Evolutionary conservation across 805 yeast genomes (phyloP), one percentile per base, ranked within the genome.

Genomic region (Pichia californica): DNA sequence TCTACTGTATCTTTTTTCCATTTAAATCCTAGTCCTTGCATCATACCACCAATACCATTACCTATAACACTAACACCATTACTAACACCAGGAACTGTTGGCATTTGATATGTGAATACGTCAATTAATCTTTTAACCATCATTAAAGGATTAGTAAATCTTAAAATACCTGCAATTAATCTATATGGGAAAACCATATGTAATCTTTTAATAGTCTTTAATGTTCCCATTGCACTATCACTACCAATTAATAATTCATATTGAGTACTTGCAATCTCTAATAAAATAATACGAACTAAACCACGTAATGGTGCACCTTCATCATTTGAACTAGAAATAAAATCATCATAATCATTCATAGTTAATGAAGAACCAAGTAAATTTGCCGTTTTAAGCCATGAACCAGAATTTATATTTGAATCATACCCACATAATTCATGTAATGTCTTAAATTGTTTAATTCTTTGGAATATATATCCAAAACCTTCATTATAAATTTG

Each of bases 61-160:
- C 45, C 32, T 19, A 43, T 43, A 31, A 41, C 45, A 36, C 28
- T 43, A 2, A 43, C 41, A 32, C 44, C 23, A 13, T 38, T 35
- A 3, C 36, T 8, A 2, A 38, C 27, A 56, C 58, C 40, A 14
- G 40, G 26, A 20, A 86, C 84, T 56, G 79, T 73, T 1, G 67
- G 68, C 28, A 88, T 84, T 52, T 79, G 86, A n/a, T 83, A 86
- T 67, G 93, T 76, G 52, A 91, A 78, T 46, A 91, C 59, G 54
- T 88, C 96, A 29, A 89, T 74, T 59, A 91, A 66, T 19, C 81
- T 77, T 48, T 88, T 84, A 67, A 87, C 78, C 23, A 91, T 79
- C 33, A 82, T 76, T 64, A 88, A 77, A 2, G 99, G 98, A 56
- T 91, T 91, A 0, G 98, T 87, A 47, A 83, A 78, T 55, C 79